phyloP scores from a whole-genome alignment of 352 stramenopile genomes.

The Paralagenidium karlingii region DNA sequence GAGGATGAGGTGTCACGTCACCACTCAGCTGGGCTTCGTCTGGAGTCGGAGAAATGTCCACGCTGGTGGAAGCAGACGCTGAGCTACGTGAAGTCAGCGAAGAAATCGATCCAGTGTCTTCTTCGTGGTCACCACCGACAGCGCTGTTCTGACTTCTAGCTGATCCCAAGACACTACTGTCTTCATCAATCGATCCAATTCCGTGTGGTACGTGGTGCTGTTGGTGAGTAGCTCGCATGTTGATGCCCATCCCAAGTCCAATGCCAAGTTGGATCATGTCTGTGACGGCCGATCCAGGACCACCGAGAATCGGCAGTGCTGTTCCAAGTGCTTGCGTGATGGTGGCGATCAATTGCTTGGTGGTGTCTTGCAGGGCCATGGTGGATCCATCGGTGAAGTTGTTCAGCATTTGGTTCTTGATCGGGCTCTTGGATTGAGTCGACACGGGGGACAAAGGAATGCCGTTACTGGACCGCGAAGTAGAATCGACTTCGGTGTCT shows the following conservation, averaged over 20 bases:
- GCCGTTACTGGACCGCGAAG: no score
- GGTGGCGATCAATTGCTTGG: constrained; percentile 55
- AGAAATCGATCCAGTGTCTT: constrained; percentile 8
- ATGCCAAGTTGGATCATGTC: constrained; percentile 76
- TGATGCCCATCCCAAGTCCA: constrained; percentile 83
- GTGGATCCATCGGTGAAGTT: constrained; percentile 11
- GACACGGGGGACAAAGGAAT: no score
- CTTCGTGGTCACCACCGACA: constrained; percentile 11
- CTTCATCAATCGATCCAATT: no score
- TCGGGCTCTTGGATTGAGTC: no score
- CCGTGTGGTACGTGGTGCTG: constrained; percentile 7
- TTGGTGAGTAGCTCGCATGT: constrained; percentile 51
- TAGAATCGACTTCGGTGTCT: no score
- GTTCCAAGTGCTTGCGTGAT: constrained; percentile 61
- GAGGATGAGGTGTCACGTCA: no score
- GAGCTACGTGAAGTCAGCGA: constrained; percentile 17
- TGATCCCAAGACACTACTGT: constrained; percentile 6
- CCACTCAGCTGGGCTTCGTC: constrained; percentile 31
- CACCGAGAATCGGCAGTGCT: constrained; percentile 19
- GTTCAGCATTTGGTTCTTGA: neutral
- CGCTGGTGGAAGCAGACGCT: constrained; percentile 22
- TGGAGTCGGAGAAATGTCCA: constrained; percentile 34
- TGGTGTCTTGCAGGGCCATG: no score
- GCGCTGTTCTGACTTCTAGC: constrained; percentile 5
- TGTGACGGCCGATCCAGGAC: constrained; percentile 6